Evolutionary conservation across 1,139 yeast genomes (phyloP).

Genomic region (Wickerhamomyces sp.): DNA sequence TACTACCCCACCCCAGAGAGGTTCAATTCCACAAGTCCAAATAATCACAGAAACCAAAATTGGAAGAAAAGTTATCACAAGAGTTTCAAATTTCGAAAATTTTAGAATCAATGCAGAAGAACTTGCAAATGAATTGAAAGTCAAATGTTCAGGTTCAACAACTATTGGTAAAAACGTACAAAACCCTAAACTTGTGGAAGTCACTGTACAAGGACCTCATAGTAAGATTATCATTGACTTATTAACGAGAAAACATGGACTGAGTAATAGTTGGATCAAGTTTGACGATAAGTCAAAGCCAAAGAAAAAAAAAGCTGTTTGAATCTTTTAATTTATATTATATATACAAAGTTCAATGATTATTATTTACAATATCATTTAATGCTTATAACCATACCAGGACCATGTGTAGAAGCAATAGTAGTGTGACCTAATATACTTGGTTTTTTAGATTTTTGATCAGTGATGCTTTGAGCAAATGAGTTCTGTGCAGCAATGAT

Average conservation of each 20-base stretch:
- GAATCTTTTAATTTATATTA: neutral
- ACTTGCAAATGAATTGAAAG: conserved; percentile 65
- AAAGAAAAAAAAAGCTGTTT: conserved; percentile 39
- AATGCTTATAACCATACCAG: conserved; percentile 71
- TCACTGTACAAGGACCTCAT: conserved; percentile 90
- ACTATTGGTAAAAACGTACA: conserved; percentile 57
- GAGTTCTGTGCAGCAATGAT: conserved; percentile 67
- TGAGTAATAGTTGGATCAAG: conserved; percentile 62
- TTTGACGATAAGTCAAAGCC: conserved; percentile 61
- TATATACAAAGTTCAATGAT: neutral
- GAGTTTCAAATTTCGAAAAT: conserved; percentile 63
- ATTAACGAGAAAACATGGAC: conserved; percentile 57
- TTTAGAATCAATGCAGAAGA: conserved; percentile 62
- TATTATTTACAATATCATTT: conserved; percentile 11
- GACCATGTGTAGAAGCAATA: conserved; percentile 72
- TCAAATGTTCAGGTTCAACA: conserved; percentile 85
- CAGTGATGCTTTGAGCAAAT: conserved; percentile 52
- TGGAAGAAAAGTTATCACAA: conserved; percentile 78
- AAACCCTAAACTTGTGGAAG: conserved; percentile 57
- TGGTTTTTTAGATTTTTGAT: conserved; percentile 60
- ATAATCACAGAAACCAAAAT: conserved; percentile 73
- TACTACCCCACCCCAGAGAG: conserved; percentile 43
- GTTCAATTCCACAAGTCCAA: conserved; percentile 62
- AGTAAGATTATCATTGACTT: conserved; percentile 55
- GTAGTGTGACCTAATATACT: conserved; percentile 68